These are phyloP conservation scores for Strombidium stylifer DNA, from an alignment of 73 alveolate genomes.

Conservation along the genomic window DNA sequence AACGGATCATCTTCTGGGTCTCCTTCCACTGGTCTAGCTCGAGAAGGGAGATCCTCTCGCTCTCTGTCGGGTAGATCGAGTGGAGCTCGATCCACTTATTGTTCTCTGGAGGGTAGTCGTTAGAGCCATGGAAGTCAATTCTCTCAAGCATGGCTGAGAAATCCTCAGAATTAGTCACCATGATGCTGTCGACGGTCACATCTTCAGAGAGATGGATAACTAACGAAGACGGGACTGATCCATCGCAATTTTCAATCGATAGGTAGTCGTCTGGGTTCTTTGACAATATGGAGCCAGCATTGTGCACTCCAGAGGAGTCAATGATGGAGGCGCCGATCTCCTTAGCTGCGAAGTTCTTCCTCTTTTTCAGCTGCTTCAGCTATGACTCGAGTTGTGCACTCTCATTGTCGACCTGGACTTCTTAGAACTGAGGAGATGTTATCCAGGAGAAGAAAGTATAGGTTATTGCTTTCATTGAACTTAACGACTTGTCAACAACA, in stretches of 20 bases:
- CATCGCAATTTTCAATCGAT: constrained; percentile 18
- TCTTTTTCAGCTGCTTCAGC: constrained; percentile 3
- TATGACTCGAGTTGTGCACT: neutral
- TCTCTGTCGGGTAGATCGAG: neutral
- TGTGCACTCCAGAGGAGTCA: constrained; percentile 16
- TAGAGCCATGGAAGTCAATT: constrained; percentile 11
- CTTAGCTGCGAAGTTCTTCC: constrained; percentile 31
- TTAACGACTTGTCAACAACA: too few relatives aligned
- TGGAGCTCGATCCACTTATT: neutral
- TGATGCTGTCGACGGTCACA: constrained; percentile 26
- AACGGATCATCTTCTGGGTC: constrained; percentile 28
- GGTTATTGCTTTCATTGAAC: too few relatives aligned
- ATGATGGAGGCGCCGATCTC: constrained; percentile 39
- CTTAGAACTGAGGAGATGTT: too few relatives aligned
- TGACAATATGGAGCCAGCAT: constrained; percentile 17
- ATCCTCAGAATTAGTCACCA: constrained; percentile 23
- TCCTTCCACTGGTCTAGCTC: neutral
- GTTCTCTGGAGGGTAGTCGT: constrained; percentile 27
- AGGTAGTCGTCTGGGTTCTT: constrained; percentile 31
- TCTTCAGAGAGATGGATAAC: constrained; percentile 31
- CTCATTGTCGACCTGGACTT: too few relatives aligned
- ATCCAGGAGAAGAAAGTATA: too few relatives aligned
- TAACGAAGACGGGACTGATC: neutral
- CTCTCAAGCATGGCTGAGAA: constrained; percentile 12
- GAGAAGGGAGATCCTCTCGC: constrained; percentile 6